phyloP scores from a whole-genome alignment of 1,284 basidiomycete species.

The Schizophyllum commune region DNA sequence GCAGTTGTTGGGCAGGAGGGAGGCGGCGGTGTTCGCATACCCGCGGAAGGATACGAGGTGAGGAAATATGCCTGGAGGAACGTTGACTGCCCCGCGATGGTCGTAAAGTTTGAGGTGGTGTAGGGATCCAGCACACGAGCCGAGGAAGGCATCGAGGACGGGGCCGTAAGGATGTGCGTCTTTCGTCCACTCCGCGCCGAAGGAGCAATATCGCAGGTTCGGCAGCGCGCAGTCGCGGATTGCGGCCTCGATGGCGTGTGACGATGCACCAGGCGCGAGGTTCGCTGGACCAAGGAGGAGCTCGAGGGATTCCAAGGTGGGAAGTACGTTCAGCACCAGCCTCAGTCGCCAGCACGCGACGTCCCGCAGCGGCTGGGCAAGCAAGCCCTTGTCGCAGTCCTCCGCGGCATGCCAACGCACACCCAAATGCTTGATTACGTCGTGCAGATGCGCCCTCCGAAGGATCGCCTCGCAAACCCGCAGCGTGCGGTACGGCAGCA shows the following conservation, averaged over 20 bases:
- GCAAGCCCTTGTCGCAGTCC: constrained; percentile 17
- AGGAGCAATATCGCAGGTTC: constrained; percentile 39
- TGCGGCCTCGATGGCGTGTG: constrained; percentile 33
- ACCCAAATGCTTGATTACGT: constrained; percentile 36
- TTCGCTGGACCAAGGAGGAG: constrained; percentile 43
- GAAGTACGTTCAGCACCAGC: constrained; percentile 29
- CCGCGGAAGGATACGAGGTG: constrained; percentile 49
- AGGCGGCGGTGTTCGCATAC: constrained; percentile 46
- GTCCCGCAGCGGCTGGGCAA: neutral
- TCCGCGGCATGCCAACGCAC: constrained; percentile 44
- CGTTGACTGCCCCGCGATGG: constrained; percentile 25
- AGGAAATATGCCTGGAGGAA: constrained; percentile 35
- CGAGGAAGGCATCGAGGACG: constrained; percentile 38
- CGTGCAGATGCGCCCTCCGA: constrained; percentile 35
- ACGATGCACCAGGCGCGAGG: constrained; percentile 17
- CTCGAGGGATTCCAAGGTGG: constrained; percentile 45
- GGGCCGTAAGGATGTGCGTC: constrained; percentile 30
- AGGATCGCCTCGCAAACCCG: constrained; percentile 47
- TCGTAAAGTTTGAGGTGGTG: constrained; percentile 43
- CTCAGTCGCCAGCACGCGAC: neutral
- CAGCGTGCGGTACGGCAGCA: constrained; percentile 33
- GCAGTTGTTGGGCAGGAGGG: constrained; percentile 50
- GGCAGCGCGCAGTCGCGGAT: constrained; percentile 28
- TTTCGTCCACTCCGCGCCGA: constrained; percentile 42
- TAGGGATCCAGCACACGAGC: constrained; percentile 30